Evolutionary conservation across 148 eudicot species (phyloP).

Genomic region (Pharnaceum exiguum): DNA sequence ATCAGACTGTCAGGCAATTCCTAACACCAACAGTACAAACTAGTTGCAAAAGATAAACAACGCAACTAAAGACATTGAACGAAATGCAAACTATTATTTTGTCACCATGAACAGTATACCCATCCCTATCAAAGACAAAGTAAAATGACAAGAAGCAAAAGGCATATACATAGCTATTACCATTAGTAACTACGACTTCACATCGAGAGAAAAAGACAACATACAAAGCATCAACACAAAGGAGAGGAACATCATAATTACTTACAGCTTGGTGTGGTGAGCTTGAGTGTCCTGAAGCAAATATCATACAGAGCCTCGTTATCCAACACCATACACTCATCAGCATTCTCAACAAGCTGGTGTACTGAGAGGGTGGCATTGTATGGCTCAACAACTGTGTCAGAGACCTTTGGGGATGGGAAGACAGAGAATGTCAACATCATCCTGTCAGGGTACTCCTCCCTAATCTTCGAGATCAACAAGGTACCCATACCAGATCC

Average conservation of each 20-base stretch:
- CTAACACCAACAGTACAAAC: too few relatives aligned
- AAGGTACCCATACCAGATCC: slow-evolving; percentile 45
- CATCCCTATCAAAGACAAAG: too few relatives aligned
- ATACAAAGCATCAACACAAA: not conserved
- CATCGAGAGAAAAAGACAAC: not conserved
- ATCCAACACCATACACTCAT: slow-evolving; percentile 43
- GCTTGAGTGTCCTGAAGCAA: slow-evolving; percentile 41
- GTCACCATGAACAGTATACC: too few relatives aligned
- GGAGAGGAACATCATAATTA: not conserved
- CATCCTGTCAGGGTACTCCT: slow-evolving; percentile 40
- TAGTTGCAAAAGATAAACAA: too few relatives aligned
- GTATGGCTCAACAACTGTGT: slow-evolving; percentile 39
- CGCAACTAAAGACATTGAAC: too few relatives aligned
- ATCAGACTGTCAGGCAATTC: too few relatives aligned
- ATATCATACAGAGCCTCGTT: slow-evolving; percentile 36
- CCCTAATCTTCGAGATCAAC: slow-evolving; percentile 38
- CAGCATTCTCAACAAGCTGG: slow-evolving; percentile 42
- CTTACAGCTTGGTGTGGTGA: slow-evolving; percentile 41
- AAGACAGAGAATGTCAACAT: slow-evolving; percentile 40
- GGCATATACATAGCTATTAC: too few relatives aligned
- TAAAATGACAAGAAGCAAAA: too few relatives aligned
- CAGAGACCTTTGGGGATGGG: slow-evolving; percentile 40
- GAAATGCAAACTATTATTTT: too few relatives aligned
- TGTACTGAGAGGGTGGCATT: slow-evolving; percentile 40
- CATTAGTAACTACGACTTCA: too few relatives aligned